Conservation (phyloP, 2,329 filamentous ascomycete species). For the Alternaria arborescens region DNA sequence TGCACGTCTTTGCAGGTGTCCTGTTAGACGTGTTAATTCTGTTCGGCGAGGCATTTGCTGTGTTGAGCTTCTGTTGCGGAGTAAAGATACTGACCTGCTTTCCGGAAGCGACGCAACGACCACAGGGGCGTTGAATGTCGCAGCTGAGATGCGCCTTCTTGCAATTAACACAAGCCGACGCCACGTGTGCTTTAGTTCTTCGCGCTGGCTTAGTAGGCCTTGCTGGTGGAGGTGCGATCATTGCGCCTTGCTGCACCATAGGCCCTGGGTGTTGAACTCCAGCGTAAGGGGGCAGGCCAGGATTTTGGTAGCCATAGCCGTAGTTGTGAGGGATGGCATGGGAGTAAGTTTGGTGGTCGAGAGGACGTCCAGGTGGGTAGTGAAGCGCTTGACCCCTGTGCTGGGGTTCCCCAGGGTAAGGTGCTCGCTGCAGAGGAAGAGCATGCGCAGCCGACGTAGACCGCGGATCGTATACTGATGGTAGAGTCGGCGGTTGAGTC, state of each 20-base stretch:
- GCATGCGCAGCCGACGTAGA: slow-evolving; percentile 28
- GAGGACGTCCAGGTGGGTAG: slow-evolving; percentile 37
- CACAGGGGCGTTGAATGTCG: slow-evolving; percentile 76
- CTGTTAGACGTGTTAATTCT: slow-evolving; percentile 51
- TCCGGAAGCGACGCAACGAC: slow-evolving; percentile 77
- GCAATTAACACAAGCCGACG: slow-evolving; percentile 85
- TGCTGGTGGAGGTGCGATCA: slow-evolving; percentile 43
- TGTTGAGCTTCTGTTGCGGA: background rate
- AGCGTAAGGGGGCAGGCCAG: slow-evolving; percentile 36
- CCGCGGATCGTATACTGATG: slow-evolving; percentile 37
- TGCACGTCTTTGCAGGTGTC: slow-evolving; percentile 83
- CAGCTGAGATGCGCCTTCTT: slow-evolving; percentile 80
- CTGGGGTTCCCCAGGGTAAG: slow-evolving; percentile 45
- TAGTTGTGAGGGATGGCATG: slow-evolving; percentile 39
- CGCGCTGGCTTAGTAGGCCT: slow-evolving; percentile 48
- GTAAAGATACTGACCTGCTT: slow-evolving; percentile 63
- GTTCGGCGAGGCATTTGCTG: background rate
- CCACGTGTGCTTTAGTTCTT: slow-evolving; percentile 78
- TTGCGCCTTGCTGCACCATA: slow-evolving; percentile 44
- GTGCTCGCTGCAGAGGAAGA: slow-evolving; percentile 34
- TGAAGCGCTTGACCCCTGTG: slow-evolving; percentile 32
- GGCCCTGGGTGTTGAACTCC: slow-evolving; percentile 38
- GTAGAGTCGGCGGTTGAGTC: slow-evolving; percentile 37
- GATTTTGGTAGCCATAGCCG: slow-evolving; percentile 39
- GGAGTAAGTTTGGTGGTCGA: slow-evolving; percentile 39